Conservation (phyloP, 495 filamentous ascomycete species). For the Penicillium parvum region DNA sequence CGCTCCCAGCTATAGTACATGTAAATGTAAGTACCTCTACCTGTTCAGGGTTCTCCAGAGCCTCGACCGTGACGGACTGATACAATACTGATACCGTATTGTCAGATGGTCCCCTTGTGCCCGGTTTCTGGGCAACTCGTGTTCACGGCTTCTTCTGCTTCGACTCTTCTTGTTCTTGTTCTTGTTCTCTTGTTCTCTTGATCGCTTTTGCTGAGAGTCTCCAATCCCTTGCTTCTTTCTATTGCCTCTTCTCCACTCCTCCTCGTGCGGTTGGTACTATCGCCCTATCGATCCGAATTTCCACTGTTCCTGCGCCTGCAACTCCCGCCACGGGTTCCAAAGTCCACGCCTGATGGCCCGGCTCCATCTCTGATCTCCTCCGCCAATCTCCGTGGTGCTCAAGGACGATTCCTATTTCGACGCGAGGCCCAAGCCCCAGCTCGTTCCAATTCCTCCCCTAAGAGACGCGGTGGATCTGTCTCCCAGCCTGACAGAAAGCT, state of each 20-base stretch:
- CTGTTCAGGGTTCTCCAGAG: constrained; percentile 24
- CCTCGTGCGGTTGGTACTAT: too few species aligned
- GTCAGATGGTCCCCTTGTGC: constrained; percentile 2
- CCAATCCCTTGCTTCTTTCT: background rate
- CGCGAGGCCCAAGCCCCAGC: constrained; percentile 20
- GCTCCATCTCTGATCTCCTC: constrained; percentile 6
- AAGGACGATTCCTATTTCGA: constrained; percentile 12
- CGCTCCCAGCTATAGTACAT: constrained; percentile 11
- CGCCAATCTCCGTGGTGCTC: constrained; percentile 16
- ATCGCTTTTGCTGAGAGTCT: background rate
- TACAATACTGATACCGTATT: background rate
- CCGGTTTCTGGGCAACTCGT: constrained; percentile 7
- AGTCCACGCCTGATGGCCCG: constrained; percentile 8
- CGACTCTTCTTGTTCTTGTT: background rate
- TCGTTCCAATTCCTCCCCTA: constrained; percentile 5
- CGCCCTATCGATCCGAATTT: background rate
- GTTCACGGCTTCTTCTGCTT: constrained; percentile 5
- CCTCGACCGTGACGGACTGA: constrained; percentile 21
- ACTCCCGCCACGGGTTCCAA: constrained; percentile 17
- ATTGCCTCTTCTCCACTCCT: background rate
- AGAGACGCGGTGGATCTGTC: constrained; percentile 19
- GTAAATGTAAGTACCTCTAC: too few species aligned
- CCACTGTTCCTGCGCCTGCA: constrained; percentile 13
- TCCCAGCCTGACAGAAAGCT: constrained; percentile 33
- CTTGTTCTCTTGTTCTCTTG: background rate